These are phyloP conservation scores for Boletus subparvulus DNA, from an alignment of 768 basidiomycete species.

Conservation along the genomic window DNA sequence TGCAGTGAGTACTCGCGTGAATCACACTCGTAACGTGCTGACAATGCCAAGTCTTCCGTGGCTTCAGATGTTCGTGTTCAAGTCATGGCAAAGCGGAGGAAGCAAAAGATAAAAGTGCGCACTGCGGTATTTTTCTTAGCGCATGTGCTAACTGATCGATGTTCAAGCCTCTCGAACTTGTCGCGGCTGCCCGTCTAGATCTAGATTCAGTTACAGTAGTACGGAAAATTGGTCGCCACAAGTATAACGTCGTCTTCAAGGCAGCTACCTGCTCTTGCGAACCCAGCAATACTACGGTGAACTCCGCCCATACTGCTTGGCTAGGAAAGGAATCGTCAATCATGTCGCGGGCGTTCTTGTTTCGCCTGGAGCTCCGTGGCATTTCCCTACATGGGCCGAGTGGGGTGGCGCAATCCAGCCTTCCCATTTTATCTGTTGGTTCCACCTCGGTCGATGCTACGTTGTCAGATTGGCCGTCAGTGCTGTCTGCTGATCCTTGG, in stretches of 20 bases:
- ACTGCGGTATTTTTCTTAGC: neutral
- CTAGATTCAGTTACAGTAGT: conserved; percentile 50
- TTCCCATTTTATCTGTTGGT: conserved; percentile 37
- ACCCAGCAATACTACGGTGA: conserved; percentile 47
- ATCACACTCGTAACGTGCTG: neutral
- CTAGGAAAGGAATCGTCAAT: conserved; percentile 47
- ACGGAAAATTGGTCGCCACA: conserved; percentile 33
- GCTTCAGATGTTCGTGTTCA: conserved; percentile 16
- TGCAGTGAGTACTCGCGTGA: conserved; percentile 15
- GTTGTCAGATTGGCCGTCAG: conserved; percentile 61
- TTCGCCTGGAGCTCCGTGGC: conserved; percentile 44
- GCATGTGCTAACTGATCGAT: neutral
- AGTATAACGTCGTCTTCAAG: conserved; percentile 46
- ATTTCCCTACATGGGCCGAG: conserved; percentile 47
- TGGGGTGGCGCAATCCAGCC: conserved; percentile 28
- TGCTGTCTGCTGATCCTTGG: conserved; percentile 34
- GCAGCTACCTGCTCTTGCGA: conserved; percentile 41
- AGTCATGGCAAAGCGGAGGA: conserved; percentile 16
- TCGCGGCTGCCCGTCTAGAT: conserved; percentile 44
- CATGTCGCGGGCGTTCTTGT: conserved; percentile 45
- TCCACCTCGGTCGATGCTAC: conserved; percentile 34
- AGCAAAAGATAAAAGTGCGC: conserved; percentile 19
- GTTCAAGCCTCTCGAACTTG: conserved; percentile 22
- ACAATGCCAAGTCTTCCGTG: conserved; percentile 19
- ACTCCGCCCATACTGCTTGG: conserved; percentile 49